Base-by-base conservation (phyloP, 2,329 filamentous ascomycete genomes). In the Phaeosphaeria sp. region DNA sequence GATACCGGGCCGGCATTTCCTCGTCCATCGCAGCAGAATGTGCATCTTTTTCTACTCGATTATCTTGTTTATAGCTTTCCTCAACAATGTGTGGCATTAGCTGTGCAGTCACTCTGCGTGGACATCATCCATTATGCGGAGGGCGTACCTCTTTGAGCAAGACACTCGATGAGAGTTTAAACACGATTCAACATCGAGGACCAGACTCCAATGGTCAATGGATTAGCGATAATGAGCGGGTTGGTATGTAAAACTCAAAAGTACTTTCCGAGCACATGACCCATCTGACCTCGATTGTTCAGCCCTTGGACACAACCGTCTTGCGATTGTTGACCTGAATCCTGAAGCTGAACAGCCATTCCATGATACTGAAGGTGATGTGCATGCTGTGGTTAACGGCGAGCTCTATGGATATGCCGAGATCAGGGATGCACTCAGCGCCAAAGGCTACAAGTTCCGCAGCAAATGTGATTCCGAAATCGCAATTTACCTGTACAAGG, bases 311-410 rank as follows among this genome's bases (percentile, higher is more conserved):
- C 69, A 74, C 53, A 60, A 61, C 20, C 67, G 71, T 33, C 67
- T 73, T 13, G 55, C 69, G 1, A 74, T 74, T 43, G 57, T 64
- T 33, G 71, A 73, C 47, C 57, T 73, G 2, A 60, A 55, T 25
- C 61, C 64, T 6, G 57, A 63, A 42, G 68, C 58, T 11, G 55
- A 61, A n/a, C 71, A 72, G 21, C 68, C 69, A n/a, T 66, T 73
- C 36, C 68, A 71, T 48, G 61, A 64, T 48, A 24, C 30, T 2
- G 56, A 62, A 11, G 22, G 21, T 4, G 42, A 45, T 6, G 54
- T 87, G 18, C 84, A 87, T 66, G 84, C 83, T 1, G 80, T 87
- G n/a, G 82, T 87, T 22, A 87, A 86, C 56, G 85, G 86, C 25
- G 85, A 87, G 67, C 77, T 87, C n/a, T 87, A 87, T 67, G 82